phyloP scores from a whole-genome alignment of 176 grass and related monocot species.

The Typha latifolia region DNA sequence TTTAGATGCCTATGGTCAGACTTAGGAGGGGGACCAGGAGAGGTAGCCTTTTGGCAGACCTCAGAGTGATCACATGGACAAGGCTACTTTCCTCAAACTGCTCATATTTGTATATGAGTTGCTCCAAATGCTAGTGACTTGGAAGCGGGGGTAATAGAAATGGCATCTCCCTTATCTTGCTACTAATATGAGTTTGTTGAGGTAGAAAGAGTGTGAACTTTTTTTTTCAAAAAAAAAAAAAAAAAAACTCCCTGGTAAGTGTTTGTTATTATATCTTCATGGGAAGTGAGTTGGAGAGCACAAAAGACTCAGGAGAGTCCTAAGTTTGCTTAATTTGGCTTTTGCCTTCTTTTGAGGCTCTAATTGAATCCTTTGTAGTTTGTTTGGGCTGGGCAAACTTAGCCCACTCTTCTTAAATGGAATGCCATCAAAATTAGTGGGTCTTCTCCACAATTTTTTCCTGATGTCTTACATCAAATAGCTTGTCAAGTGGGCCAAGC shows the following conservation, averaged over 20 bases:
- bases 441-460: no score
- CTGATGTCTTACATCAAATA: no score
- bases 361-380: neutral
- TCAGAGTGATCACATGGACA: neutral
- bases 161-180: neutral
- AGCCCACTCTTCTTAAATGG: neutral
- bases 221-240: no score
- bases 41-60: no score
- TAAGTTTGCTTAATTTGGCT: neutral
- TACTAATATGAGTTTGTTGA: neutral
- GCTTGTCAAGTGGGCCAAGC: no score
- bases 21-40: no score
- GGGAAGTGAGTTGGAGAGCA: neutral
- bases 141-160: neutral
- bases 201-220: neutral
- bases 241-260: neutral
- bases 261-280: neutral
- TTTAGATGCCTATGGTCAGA: no score
- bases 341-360: neutral
- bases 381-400: neutral
- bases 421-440: no score
- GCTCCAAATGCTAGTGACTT: neutral
- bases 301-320: neutral
- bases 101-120: neutral
- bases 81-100: neutral